Evolutionary conservation across 306 rosid species (phyloP), one percentile per base, ranked within the genome.

Genomic region (Citrullus amarus): DNA sequence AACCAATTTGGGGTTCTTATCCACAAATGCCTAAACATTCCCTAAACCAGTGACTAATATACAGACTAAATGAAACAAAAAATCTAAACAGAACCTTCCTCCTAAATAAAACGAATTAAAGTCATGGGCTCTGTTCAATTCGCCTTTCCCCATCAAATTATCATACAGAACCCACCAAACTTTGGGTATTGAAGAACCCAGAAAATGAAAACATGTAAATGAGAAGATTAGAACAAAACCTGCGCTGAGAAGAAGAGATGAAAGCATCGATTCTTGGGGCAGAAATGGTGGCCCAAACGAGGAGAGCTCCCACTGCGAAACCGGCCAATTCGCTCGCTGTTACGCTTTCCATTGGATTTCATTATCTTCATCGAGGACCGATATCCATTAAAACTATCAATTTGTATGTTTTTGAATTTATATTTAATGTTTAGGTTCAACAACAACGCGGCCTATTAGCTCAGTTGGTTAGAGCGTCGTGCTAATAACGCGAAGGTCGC

Each of bases 401-500:
- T 36, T 15, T 18, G 0, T 6, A 0, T 0, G 2, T 4, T 13
- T 1, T 14, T 1, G 12, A 44, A 9, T 44, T 9, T 8, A 43
- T 8, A 9, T 8, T 41, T 2, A 32, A 43, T 9, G 0, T 43
- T 48, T 48, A 11, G 53, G 12, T 0, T 9, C 1, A 0, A 1
- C 11, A 48, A 0, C 53, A 0, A 0, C 14, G 13, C 0, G 93
- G 91, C 96, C 96, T 83, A 88, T 93, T 93, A 87, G 96, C 92
- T 89, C 92, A 89, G 92, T 8, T 88, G 92, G 97, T 89, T 91
- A 89, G 93, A 91, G 91, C 90, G 90, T 91, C 91, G 89, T 89
- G 92, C 96, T 91, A 88, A 89, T 87, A 85, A 91, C 20, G 20
- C 57, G 57, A 16, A 53, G 91, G 96, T 88, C 91, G 88, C 91